Conservation (phyloP, 1,139 yeast genomes). For the Suhomyces anneliseae region DNA sequence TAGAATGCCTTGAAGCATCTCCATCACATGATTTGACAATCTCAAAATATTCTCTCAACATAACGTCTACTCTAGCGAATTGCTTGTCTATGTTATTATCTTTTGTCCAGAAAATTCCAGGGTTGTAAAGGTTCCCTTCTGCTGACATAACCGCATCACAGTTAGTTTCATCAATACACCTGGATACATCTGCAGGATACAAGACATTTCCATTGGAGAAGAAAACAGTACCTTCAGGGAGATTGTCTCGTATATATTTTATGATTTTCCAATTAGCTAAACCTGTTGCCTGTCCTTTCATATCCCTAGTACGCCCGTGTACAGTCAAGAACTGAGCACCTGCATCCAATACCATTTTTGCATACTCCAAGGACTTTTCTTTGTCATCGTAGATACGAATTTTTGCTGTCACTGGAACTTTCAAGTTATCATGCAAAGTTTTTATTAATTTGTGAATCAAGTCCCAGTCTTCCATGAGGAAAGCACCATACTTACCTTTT, state of each 20-base stretch:
- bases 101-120: conserved; percentile 78
- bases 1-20: conserved; percentile 73
- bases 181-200: conserved; percentile 73
- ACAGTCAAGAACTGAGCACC: conserved; percentile 96
- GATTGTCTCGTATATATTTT: conserved; percentile 69
- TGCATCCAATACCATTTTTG: conserved; percentile 85
- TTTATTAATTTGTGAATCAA: conserved; percentile 69
- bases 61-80: conserved; percentile 81
- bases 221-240: conserved; percentile 82
- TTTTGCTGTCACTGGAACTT: conserved; percentile 92
- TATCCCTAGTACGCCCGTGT: conserved; percentile 94
- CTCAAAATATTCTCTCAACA: conserved; percentile 85
- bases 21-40: conserved; percentile 69
- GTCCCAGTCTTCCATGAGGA: conserved; percentile 96
- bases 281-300: conserved; percentile 96
- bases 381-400: conserved; percentile 86
- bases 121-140: conserved; percentile 91
- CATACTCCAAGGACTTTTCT: conserved; percentile 83
- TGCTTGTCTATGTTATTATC: conserved; percentile 57
- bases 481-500: conserved; percentile 94
- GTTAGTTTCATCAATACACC: conserved; percentile 61
- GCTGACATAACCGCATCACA: conserved; percentile 98
- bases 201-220: conserved; percentile 92
- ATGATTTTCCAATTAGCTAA: conserved; percentile 90
- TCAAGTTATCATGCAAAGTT: conserved; percentile 69